Evolutionary conservation across 352 stramenopile species (phyloP), one percentile per base, ranked within the genome.

Genomic region (Pythium aristosporum): DNA sequence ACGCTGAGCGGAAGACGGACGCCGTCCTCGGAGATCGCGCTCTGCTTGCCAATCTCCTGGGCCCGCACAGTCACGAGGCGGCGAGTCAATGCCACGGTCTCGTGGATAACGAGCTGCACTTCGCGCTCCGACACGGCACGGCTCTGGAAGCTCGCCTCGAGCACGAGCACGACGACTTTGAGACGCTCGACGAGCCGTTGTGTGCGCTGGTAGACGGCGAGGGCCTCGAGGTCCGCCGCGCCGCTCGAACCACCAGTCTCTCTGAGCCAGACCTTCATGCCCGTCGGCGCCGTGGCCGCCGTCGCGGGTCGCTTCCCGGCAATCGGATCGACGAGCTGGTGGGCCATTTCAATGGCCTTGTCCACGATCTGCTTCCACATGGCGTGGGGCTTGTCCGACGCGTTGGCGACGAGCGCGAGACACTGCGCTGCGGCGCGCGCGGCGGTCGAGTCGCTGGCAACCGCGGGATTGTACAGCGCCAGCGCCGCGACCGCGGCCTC

Each of bases 1-100:
- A 92, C 79, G 46, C 84, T 92, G 18, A 79, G 54, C 0, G 86
- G 86, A 4, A 95, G 67, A 1, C 81, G 77, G n/a, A 82, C 71
- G 32, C 86, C 86, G 68, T 95, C 84, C 21, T 91, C 81, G 6
- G 86, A 95, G 23, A 93, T 73, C 18, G 81, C 84, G 11, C 79
- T 91, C 57, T 93, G 84, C 73, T 92, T 92, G 48, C 86, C 86
- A 47, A 93, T 76, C 41, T 92, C 82, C 21, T 88, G 74, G 9
- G 80, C 86, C 20, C 79, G 80, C 36, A 92, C 69, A 4, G 68
- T 74, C 54, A 95, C 69, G 6, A 86, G 75, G 18, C 86, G 82
- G 8, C 82, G 82, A 49, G 76, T 69, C 23, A 92, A 73, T 18
- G 69, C 53, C 41, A 93, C 52, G 21, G 91, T 47, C 10, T 91